A percentile compares a stretch with the other conserved stretches of the same genome.
Evolutionary conservation across 169 alveolate species (phyloP).

Genomic region (Cryptosporidium parvum): DNA sequence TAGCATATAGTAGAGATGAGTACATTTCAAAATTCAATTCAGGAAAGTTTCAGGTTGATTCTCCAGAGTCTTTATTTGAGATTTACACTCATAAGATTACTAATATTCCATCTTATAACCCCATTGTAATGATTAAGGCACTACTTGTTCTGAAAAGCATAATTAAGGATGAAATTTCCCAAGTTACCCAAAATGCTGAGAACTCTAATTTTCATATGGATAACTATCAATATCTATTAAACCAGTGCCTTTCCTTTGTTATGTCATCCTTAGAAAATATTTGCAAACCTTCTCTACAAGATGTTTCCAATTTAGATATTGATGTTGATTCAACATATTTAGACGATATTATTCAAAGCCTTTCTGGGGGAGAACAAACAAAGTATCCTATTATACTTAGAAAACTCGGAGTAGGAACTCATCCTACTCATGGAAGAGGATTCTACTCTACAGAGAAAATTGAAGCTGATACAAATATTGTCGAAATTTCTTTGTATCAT

Average conservation of each 20-base stretch:
- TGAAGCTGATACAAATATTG: slow-evolving; percentile 35
- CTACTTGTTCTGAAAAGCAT: slow-evolving; percentile 21
- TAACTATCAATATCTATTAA: slow-evolving; percentile 8
- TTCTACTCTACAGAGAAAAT: slow-evolving; percentile 56
- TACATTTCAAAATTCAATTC: background rate
- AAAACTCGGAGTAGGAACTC: slow-evolving; percentile 43
- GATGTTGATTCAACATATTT: slow-evolving; percentile 18
- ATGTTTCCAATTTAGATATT: background rate
- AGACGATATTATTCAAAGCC: slow-evolving; percentile 35
- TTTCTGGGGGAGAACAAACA: background rate
- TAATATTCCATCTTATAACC: slow-evolving; percentile 42
- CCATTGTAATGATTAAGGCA: slow-evolving; percentile 39
- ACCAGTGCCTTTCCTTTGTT: slow-evolving; percentile 1
- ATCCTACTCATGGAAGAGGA: slow-evolving; percentile 53
- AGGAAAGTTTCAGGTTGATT: background rate
- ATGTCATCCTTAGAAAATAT: slow-evolving; percentile 9
- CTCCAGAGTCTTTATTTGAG: background rate
- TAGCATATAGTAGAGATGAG: slow-evolving; percentile 49
- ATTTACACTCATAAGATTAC: background rate
- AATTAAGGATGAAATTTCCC: slow-evolving; percentile 4
- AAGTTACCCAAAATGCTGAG: background rate
- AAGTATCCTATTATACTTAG: slow-evolving; percentile 1
- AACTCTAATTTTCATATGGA: background rate
- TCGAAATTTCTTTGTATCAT: slow-evolving; percentile 24
- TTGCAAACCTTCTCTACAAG: slow-evolving; percentile 22